A percentile compares a stretch with the other conserved stretches of the same genome.
Evolutionary conservation across 2,329 filamentous ascomycete genomes (phyloP).

Genomic region (Lecanoromycetidae sp.): DNA sequence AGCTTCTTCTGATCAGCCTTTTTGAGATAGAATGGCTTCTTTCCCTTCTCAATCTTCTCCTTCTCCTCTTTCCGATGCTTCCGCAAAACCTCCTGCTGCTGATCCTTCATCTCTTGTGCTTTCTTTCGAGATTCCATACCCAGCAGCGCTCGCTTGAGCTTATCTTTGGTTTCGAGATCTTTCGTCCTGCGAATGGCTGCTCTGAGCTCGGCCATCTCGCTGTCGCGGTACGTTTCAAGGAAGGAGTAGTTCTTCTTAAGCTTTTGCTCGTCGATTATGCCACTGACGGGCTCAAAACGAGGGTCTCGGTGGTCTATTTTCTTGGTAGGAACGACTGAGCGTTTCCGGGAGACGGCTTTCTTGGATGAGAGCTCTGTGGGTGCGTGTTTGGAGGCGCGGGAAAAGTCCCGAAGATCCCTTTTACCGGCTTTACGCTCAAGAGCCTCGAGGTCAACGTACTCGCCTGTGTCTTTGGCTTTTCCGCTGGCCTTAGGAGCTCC

Average conservation of each 20-base stretch:
- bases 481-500: not conserved
- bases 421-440: conserved; percentile 30
- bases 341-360: conserved; percentile 66
- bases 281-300: conserved; percentile 62
- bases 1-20: conserved; percentile 81
- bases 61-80: conserved; percentile 75
- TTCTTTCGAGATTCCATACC: conserved; percentile 70
- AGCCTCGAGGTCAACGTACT: conserved; percentile 28
- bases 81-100: conserved; percentile 55
- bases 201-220: conserved; percentile 68
- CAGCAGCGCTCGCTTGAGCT: conserved; percentile 59
- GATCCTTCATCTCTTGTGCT: conserved; percentile 56
- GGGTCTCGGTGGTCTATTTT: conserved; percentile 63
- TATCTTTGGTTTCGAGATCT: conserved; percentile 52
- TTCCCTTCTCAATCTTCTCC: conserved; percentile 72
- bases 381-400: conserved; percentile 70
- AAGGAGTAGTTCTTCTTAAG: conserved; percentile 71
- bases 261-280: conserved; percentile 31
- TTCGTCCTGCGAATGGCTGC: conserved; percentile 55
- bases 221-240: conserved; percentile 69
- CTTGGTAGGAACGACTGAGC: conserved; percentile 53
- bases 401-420: conserved; percentile 17
- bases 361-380: conserved; percentile 74
- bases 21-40: conserved; percentile 90
- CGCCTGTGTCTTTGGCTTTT: conserved; percentile 20